Evolutionary conservation across 306 rosid species (phyloP).

Genomic region (Quercus gilva): DNA sequence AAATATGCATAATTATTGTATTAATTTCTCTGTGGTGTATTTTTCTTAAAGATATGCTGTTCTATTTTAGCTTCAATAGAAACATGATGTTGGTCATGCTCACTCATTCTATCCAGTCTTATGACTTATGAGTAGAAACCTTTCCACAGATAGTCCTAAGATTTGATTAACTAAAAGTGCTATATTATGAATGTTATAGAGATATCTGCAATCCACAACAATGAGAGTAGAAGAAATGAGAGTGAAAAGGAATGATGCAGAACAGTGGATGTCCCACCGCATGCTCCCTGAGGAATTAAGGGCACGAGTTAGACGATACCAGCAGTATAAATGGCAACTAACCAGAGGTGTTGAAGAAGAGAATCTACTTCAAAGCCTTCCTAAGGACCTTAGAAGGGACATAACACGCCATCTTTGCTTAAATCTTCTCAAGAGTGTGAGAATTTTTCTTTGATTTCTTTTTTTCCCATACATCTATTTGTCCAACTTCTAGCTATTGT

Average conservation of each 20-base stretch:
- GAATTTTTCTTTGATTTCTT: constrained; percentile 6
- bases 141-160: not conserved
- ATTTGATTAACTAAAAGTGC: not conserved
- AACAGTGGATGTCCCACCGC: constrained; percentile 89
- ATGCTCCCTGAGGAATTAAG: constrained; percentile 70
- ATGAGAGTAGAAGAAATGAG: constrained; percentile 80
- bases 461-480: not conserved
- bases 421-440: constrained; percentile 51
- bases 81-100: too few species aligned
- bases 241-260: constrained; percentile 66
- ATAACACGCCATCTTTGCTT: constrained; percentile 83
- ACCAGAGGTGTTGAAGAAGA: constrained; percentile 92
- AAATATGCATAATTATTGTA: too few species aligned
- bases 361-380: constrained; percentile 56
- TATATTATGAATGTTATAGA: constrained; percentile 34
- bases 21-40: too few species aligned
- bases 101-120: too few species aligned
- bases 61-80: too few species aligned
- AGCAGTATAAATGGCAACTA: constrained; percentile 92
- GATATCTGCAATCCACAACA: constrained; percentile 68
- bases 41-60: too few species aligned
- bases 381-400: constrained; percentile 81
- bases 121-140: too few species aligned
- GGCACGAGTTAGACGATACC: constrained; percentile 64
- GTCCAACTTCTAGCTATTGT: not conserved